A percentile compares a stretch with the other conserved stretches of the same genome.
Conservation (phyloP, 176 grass and related monocot genomes). For the Eleusine indica region DNA sequence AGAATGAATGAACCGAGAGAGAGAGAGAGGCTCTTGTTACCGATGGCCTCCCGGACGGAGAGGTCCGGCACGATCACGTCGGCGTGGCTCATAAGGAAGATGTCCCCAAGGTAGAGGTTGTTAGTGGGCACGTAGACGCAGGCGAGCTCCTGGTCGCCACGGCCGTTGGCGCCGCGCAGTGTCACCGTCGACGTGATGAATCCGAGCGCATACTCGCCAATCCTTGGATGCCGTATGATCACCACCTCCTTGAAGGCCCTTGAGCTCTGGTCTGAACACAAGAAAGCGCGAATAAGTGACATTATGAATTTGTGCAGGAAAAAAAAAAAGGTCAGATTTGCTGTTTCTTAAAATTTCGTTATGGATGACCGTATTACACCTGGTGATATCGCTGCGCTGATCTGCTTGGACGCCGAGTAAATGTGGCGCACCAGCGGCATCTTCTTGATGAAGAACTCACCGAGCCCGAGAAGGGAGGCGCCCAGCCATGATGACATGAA, state of each 20-base stretch:
- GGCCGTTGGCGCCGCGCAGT: constrained; percentile 32
- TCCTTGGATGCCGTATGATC: constrained; percentile 71
- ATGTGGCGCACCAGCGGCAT: constrained; percentile 73
- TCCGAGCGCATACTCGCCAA: constrained; percentile 73
- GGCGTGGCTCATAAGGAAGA: constrained; percentile 58
- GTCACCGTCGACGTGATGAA: constrained; percentile 79
- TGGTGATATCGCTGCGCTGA: constrained; percentile 75
- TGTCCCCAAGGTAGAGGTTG: constrained; percentile 78
- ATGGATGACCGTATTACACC: constrained; percentile 31
- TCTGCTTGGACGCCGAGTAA: constrained; percentile 79
- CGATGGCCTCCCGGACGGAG: constrained; percentile 77
- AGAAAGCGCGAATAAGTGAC: not conserved
- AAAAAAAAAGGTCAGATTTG: not conserved
- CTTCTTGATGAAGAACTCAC: constrained; percentile 74
- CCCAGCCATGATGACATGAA: constrained; percentile 84
- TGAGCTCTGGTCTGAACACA: constrained; percentile 62
- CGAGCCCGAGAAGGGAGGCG: constrained; percentile 67
- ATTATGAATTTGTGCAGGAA: too few species aligned
- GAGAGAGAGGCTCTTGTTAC: constrained; percentile 13
- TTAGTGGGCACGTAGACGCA: constrained; percentile 84
- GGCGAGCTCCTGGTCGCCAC: constrained; percentile 56
- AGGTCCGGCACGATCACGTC: constrained; percentile 71
- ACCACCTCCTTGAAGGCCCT: constrained; percentile 82
- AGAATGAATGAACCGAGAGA: not conserved
- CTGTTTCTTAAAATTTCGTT: not conserved